Percentiles rank a stretch among this genome's conserved stretches.
Evolutionary conservation across 2,329 filamentous ascomycete genomes (phyloP).

Genomic region (Lachnellula occidentalis): DNA sequence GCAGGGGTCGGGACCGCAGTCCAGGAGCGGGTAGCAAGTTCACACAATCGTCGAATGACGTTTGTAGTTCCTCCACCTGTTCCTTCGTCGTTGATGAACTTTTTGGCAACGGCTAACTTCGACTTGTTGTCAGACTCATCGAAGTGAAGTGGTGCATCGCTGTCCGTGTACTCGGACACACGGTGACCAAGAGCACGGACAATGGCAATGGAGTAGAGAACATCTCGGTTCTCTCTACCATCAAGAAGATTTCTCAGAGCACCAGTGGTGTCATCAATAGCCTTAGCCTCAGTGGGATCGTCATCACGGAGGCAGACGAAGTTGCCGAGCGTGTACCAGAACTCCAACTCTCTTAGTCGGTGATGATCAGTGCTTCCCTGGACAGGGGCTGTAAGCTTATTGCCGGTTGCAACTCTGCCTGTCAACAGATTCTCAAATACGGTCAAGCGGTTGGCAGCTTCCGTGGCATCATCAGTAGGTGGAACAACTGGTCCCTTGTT

Average conservation of each 20-base stretch:
- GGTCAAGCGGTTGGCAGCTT: conserved; percentile 64
- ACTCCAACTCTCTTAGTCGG: conserved; percentile 62
- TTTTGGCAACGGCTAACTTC: conserved; percentile 63
- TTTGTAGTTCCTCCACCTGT: conserved; percentile 67
- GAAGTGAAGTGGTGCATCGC: conserved; percentile 50
- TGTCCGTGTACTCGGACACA: conserved; percentile 53
- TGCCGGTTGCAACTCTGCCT: conserved; percentile 58
- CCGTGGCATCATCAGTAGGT: conserved; percentile 52
- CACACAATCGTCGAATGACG: conserved; percentile 63
- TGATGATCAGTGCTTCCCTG: conserved; percentile 47
- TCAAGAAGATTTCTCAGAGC: conserved; percentile 67
- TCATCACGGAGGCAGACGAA: conserved; percentile 63
- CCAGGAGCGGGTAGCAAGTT: conserved; percentile 52
- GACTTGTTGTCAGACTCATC: conserved; percentile 63
- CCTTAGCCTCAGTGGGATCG: conserved; percentile 47
- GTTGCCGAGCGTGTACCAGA: conserved; percentile 75
- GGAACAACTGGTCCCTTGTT: conserved; percentile 35
- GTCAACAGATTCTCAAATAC: conserved; percentile 74
- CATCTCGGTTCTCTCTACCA: conserved; percentile 79
- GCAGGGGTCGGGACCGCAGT: conserved; percentile 3
- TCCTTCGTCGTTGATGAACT: conserved; percentile 62
- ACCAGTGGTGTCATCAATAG: conserved; percentile 60
- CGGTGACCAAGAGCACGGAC: conserved; percentile 68
- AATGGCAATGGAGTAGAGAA: conserved; percentile 83
- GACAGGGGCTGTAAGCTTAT: conserved; percentile 49